These are phyloP conservation scores for Kurtzmaniella quercitrusa DNA, from an alignment of 1,139 yeast genomes.

Conservation along the genomic window DNA sequence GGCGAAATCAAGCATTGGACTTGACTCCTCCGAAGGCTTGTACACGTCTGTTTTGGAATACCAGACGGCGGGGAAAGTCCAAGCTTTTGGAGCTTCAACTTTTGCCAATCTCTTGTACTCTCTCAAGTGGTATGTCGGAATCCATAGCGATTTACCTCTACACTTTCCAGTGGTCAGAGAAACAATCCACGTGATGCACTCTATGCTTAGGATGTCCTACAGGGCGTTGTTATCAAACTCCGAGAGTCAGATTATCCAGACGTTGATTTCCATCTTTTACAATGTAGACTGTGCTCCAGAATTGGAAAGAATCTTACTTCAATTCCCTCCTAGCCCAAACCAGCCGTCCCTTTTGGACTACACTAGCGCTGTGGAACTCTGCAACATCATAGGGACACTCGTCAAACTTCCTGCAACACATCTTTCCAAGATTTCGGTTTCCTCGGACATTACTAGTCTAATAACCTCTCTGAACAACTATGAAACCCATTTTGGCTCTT, in stretches of 20 bases:
- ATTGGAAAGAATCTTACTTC: conserved; percentile 19
- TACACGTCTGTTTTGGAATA: conserved; percentile 2
- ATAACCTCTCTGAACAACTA: conserved; percentile 1
- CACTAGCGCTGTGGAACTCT: conserved; percentile 20
- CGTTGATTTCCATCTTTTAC: conserved; percentile 18
- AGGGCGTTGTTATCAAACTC: conserved; percentile 14
- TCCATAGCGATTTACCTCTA: conserved; percentile 9
- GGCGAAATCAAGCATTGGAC: conserved; percentile 4
- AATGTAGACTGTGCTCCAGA: conserved; percentile 20
- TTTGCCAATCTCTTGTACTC: conserved; percentile 1
- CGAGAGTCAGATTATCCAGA: conserved; percentile 16
- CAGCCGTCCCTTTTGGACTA: conserved; percentile 24
- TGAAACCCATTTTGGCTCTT: conserved; percentile 9
- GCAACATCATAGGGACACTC: conserved; percentile 22
- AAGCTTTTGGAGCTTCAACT: not conserved
- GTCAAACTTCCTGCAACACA: conserved; percentile 18
- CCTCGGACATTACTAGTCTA: not conserved
- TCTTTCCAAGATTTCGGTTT: not conserved
- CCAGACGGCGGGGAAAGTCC: not conserved
- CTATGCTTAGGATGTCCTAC: conserved; percentile 20
- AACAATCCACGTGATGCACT: conserved; percentile 21
- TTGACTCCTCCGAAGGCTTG: conserved; percentile 2
- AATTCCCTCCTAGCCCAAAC: conserved; percentile 13
- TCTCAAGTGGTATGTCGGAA: conserved; percentile 4
- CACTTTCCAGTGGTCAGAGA: conserved; percentile 25